Evolutionary conservation across 2,329 filamentous ascomycete genomes (phyloP), one percentile per base, ranked within the genome.

Genomic region (Diaporthe citri): DNA sequence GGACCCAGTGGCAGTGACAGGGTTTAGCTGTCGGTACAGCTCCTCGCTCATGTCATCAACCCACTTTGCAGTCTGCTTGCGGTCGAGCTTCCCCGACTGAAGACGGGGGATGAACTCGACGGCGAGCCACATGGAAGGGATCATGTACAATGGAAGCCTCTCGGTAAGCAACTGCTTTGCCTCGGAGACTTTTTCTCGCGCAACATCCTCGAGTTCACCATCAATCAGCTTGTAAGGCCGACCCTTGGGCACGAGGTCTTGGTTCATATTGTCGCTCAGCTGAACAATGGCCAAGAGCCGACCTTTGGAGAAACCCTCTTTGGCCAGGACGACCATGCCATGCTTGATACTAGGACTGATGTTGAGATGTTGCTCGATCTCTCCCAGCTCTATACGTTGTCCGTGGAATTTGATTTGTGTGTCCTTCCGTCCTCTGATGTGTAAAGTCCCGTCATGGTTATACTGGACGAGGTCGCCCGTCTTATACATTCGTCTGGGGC

Each of bases 331-430:
- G 20, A 67, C 62, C 28, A 52, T 52, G 36, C 59, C 59, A 22
- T 67, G 62, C 62, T 52, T 67, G 43, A 67, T 34, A 7, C 2
- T 10, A 4, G 43, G 2, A 51, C 28, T 34, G 31, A 25, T 22
- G 43, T 67, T 52, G 4, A 67, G 28, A 13, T 72, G 62, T 12
- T 74, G 59, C 46, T 84, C 88, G 66, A 85, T 85, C 79, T 85
- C 86, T 22, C 83, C 85, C 71, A 86, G 80, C 80, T 85, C 89
- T 74, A 87, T 82, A 75, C 87, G 77, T 69, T 83, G 87, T 60
- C 89, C 90, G 46, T 85, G 83, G 15, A 89, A 79, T 77, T 89
- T 89, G 51, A 89, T 82, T 78, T 89, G 87, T 1, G 83, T 83
- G 77, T 89, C 87, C 71, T 86, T 86, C 59, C 88, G 83, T 57